Conservation (phyloP, 139 green algal genomes). For the Picochlorum sp. region DNA sequence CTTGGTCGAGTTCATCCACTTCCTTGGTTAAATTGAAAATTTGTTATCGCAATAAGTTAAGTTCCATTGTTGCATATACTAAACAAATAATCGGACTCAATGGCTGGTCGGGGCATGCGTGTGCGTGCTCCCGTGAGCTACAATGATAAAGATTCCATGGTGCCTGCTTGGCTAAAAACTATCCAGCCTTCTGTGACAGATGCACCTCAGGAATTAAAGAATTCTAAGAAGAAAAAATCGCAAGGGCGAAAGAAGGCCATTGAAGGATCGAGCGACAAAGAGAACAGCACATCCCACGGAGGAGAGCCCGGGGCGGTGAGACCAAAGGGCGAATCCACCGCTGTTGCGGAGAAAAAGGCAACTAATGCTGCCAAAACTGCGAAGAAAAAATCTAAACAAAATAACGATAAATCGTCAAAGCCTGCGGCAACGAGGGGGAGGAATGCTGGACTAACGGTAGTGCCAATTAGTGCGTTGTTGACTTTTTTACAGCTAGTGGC, state of each 20-base stretch:
- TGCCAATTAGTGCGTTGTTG: slow-evolving; percentile 7
- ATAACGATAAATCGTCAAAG: background rate
- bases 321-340: background rate
- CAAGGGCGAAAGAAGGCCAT: background rate
- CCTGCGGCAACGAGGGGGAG: background rate
- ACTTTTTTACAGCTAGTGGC: background rate
- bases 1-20: no score
- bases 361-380: background rate
- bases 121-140: slow-evolving; percentile 1
- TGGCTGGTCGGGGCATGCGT: background rate
- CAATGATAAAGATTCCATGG: slow-evolving; percentile 8
- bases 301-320: background rate
- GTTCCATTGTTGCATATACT: background rate
- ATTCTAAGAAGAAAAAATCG: background rate
- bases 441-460: slow-evolving; percentile 5
- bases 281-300: background rate
- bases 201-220: background rate
- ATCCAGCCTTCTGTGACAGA: background rate
- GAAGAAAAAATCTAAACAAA: slow-evolving; percentile 1
- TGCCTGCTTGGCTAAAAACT: slow-evolving; percentile 4
- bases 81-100: background rate
- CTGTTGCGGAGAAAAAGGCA: background rate
- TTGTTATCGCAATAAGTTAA: background rate
- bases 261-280: background rate
- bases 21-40: no score